Evolutionary conservation across 2,329 filamentous ascomycete species (phyloP).

Genomic region (Phyllosticta citrichinensis): DNA sequence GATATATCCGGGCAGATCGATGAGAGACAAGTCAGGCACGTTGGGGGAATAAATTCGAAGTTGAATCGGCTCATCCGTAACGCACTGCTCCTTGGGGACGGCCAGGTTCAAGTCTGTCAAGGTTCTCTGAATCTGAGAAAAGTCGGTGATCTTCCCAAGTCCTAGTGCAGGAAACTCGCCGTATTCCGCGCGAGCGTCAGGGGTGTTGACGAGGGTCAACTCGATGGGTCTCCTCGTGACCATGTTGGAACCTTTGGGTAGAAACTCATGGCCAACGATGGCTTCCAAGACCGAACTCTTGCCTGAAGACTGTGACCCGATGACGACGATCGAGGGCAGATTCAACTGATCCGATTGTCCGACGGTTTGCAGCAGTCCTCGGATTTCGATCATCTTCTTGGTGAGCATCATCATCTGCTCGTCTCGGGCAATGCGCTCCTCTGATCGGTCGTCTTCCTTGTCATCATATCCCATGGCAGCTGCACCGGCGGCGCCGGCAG

Average conservation of each 20-base stretch:
- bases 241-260: constrained; percentile 98
- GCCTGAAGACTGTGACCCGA: constrained; percentile 94
- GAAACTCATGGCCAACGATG: constrained; percentile 93
- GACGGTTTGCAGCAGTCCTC: constrained; percentile 80
- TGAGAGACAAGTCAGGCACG: constrained; percentile 88
- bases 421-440: constrained; percentile 64
- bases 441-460: constrained; percentile 52
- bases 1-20: constrained; percentile 94
- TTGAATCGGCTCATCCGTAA: constrained; percentile 93
- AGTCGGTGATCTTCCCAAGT: constrained; percentile 82
- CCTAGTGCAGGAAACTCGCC: constrained; percentile 93
- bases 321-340: constrained; percentile 95
- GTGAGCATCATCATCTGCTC: constrained; percentile 99
- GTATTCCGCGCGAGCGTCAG: constrained; percentile 76
- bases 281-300: constrained; percentile 96
- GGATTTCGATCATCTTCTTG: constrained; percentile 99
- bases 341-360: constrained; percentile 84
- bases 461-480: constrained; percentile 71
- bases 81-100: constrained; percentile 81
- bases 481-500: constrained; percentile 60
- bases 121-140: constrained; percentile 82
- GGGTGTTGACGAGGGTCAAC: constrained; percentile 90
- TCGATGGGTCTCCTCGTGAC: constrained; percentile 94
- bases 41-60: constrained; percentile 91
- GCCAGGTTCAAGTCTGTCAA: constrained; percentile 91